These are phyloP conservation scores for Biancaea sappan DNA, from an alignment of 306 rosid species.

Conservation along the genomic window DNA sequence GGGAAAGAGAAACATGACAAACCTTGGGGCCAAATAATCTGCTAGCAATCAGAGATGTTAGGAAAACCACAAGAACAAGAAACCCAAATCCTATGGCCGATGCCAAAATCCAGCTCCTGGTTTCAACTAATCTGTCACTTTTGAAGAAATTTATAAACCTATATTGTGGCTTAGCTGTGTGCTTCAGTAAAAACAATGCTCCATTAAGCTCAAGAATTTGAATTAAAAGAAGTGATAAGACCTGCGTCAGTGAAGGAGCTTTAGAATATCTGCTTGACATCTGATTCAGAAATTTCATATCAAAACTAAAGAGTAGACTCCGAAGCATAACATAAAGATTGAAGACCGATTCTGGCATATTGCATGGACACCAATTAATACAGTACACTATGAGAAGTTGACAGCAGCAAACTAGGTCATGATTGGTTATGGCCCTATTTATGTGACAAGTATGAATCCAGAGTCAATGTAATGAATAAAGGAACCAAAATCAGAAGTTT, in stretches of 20 bases:
- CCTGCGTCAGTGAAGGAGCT: conserved; percentile 44
- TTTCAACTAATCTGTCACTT: conserved; percentile 31
- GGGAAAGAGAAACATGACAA: conserved; percentile 27
- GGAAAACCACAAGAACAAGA: conserved; percentile 55
- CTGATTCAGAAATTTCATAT: not conserved
- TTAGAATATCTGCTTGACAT: not conserved
- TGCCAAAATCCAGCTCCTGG: conserved; percentile 70
- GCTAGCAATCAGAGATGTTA: conserved; percentile 57
- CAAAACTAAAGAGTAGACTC: not conserved
- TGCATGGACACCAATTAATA: not conserved
- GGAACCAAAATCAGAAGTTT: no score
- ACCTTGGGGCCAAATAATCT: conserved; percentile 65
- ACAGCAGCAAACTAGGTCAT: not conserved
- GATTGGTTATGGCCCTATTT: not conserved
- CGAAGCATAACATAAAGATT: not conserved
- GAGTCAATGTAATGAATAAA: not conserved
- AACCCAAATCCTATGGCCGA: conserved; percentile 68
- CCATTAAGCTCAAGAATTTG: conserved; percentile 66
- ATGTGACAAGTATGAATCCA: not conserved
- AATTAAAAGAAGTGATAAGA: conserved; percentile 59
- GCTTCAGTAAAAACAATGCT: conserved; percentile 54
- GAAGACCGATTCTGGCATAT: conserved; percentile 6
- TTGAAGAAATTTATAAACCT: conserved; percentile 50
- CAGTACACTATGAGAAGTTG: not conserved
- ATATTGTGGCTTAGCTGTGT: conserved; percentile 63